These are phyloP conservation scores for Sungouiozyma intestinalis DNA, from an alignment of 805 yeast species.

Conservation along the genomic window DNA sequence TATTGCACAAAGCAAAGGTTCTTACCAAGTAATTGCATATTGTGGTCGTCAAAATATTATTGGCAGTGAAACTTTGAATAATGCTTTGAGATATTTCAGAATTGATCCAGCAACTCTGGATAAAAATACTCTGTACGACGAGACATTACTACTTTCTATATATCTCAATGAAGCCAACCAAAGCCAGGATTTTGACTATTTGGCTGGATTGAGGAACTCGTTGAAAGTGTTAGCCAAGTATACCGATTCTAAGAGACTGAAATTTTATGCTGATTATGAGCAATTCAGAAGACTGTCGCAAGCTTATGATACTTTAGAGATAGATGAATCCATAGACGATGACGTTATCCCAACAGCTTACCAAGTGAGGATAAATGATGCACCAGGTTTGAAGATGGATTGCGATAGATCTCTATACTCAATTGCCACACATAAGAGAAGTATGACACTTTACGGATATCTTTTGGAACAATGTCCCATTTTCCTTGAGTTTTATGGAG, in stretches of 20 bases:
- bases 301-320: conserved; percentile 44
- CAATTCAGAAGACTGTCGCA: conserved; percentile 33
- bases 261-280: conserved; percentile 36
- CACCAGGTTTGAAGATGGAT: conserved; percentile 31
- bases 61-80: conserved; percentile 38
- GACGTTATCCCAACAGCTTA: conserved; percentile 70
- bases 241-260: conserved; percentile 30
- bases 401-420: conserved; percentile 49
- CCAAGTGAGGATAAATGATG: conserved; percentile 50
- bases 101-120: conserved; percentile 23
- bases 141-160: conserved; percentile 24
- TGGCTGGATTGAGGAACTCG: conserved; percentile 30
- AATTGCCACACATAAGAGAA: conserved; percentile 47
- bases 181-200: conserved; percentile 9
- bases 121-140: conserved; percentile 13
- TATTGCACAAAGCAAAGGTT: conserved; percentile 39
- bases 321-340: conserved; percentile 45
- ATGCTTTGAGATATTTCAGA: conserved; percentile 30
- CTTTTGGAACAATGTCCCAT: conserved; percentile 32
- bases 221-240: conserved; percentile 31
- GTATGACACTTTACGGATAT: conserved; percentile 46
- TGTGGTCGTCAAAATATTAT: conserved; percentile 42
- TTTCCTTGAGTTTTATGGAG: conserved; percentile 17
- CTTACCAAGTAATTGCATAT: conserved; percentile 39
- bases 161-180: conserved; percentile 23